Base-by-base conservation (phyloP, 2,329 filamentous ascomycete species). In the Fusarium goolgardi region DNA sequence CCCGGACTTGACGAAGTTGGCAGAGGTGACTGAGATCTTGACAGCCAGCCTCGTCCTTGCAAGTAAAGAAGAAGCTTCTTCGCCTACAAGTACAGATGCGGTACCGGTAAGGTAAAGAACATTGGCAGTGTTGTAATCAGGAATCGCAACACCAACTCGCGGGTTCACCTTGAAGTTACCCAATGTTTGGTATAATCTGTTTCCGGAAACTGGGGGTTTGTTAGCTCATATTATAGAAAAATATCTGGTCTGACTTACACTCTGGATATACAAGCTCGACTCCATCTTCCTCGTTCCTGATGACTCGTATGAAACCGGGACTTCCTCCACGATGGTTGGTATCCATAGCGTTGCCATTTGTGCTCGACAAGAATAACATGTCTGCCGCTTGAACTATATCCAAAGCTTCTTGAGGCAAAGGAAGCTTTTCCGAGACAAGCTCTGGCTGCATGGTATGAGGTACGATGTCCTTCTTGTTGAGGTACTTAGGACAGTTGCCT, bases 401-500 rank as follows among this genome's bases (percentile, higher is more conserved):
- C 11, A 90, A 65, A 1, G 89, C 91, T 50, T 83, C 81, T 10
- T 75, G 71, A 0, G 85, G 78, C 6, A 94, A 78, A 27, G 78
- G 79, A 11, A 80, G 64, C 3, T 75, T 74, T 32, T 78, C 78
- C 6, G 78, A 74, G 6, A 81, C 73, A 6, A 91, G 86, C 16
- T 81, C 75, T 3, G 90, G 84, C 1, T 81, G 63, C 44, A 85
- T 83, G 5, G 50, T 55, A 29, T 70, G 65, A 7, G 85, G 83
- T 3, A 78, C 75, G 39, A 96, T 87, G 3, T 81, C 80, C 75
- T 91, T 94, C 72, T 87, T 88, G 77, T 95, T 96, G 34, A 97
- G 76, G 72, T 97, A 97, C 78, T 97, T 97, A 3, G 93, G 93
- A 72, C 93, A 96, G 71, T 96, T 96, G 0, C 92, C 90, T 80